A percentile compares a stretch with the other conserved stretches of the same genome.
These are phyloP conservation scores for Sporothrix pallida DNA, from an alignment of 2,329 filamentous ascomycete genomes.

Conservation along the genomic window DNA sequence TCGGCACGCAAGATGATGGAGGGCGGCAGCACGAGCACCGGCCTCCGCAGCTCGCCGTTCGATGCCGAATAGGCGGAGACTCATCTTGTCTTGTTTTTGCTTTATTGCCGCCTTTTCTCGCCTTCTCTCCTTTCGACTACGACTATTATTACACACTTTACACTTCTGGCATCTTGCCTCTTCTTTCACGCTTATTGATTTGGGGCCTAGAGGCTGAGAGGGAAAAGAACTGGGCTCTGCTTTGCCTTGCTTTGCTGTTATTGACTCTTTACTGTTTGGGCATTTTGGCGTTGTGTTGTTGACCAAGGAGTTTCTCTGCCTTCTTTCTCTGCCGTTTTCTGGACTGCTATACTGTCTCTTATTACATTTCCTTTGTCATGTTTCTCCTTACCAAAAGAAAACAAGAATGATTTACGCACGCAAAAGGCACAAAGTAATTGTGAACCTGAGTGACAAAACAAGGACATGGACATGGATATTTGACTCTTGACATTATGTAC, in stretches of 20 bases:
- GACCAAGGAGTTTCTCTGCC: conserved; percentile 7
- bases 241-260: not conserved
- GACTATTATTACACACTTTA: not conserved
- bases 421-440: not conserved
- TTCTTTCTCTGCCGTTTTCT: not conserved
- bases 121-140: not conserved
- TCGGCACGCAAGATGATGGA: conserved; percentile 65
- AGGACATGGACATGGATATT: conserved; percentile 3
- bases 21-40: conserved; percentile 47
- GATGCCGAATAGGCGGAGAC: not conserved
- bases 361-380: conserved; percentile 20
- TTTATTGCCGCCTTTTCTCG: too few relatives aligned
- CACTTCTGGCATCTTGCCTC: not conserved
- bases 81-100: not conserved
- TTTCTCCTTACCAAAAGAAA: not conserved
- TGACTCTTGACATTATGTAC: conserved; percentile 22
- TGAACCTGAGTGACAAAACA: not conserved
- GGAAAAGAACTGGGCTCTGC: conserved; percentile 3
- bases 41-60: conserved; percentile 28
- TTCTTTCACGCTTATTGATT: not conserved
- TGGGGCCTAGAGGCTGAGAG: not conserved
- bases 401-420: conserved; percentile 16
- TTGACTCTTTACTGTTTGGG: not conserved
- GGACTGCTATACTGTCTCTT: not conserved
- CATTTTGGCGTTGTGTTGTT: conserved; percentile 24